Percentiles rank a stretch among this genome's conserved stretches.
Conservation (phyloP, 169 alveolate genomes). For the Plasmodium gonderi region DNA sequence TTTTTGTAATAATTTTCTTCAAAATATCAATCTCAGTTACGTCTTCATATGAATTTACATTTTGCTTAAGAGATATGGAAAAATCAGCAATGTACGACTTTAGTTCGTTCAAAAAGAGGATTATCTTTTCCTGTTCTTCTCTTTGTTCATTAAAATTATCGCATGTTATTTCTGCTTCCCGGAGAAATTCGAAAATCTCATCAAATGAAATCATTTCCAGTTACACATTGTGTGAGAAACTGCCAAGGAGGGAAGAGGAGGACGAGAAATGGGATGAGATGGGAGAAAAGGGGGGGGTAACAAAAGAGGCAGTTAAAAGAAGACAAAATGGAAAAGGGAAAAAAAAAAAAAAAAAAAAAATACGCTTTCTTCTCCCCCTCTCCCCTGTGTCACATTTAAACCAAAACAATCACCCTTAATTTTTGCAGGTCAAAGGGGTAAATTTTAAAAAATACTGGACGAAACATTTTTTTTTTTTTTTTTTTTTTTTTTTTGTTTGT, state of each 20-base stretch:
- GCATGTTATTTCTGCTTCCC: slow-evolving; percentile 48
- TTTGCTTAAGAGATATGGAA: slow-evolving; percentile 13
- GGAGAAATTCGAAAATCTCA: slow-evolving; percentile 49
- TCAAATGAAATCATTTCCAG: slow-evolving; percentile 27
- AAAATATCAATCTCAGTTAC: slow-evolving; percentile 20
- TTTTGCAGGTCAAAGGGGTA: neutral
- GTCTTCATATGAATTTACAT: slow-evolving; percentile 11
- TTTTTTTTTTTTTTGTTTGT: too few relatives aligned
- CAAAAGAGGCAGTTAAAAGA: neutral
- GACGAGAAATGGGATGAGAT: neutral
- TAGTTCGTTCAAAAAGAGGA: slow-evolving; percentile 25
- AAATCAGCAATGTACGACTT: slow-evolving; percentile 31
- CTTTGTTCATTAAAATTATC: slow-evolving; percentile 44
- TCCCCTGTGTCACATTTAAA: too few relatives aligned
- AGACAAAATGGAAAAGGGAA: too few relatives aligned
- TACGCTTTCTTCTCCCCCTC: too few relatives aligned
- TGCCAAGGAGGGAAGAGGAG: neutral
- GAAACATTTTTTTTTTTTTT: neutral
- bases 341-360: too few relatives aligned
- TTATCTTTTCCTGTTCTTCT: slow-evolving; percentile 37
- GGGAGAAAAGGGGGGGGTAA: neutral
- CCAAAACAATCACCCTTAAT: too few relatives aligned
- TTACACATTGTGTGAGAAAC: neutral
- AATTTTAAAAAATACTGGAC: neutral
- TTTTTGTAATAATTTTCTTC: slow-evolving; percentile 50